Conservation (phyloP, 208 protist species). For the Crithidia acanthocephali region DNA sequence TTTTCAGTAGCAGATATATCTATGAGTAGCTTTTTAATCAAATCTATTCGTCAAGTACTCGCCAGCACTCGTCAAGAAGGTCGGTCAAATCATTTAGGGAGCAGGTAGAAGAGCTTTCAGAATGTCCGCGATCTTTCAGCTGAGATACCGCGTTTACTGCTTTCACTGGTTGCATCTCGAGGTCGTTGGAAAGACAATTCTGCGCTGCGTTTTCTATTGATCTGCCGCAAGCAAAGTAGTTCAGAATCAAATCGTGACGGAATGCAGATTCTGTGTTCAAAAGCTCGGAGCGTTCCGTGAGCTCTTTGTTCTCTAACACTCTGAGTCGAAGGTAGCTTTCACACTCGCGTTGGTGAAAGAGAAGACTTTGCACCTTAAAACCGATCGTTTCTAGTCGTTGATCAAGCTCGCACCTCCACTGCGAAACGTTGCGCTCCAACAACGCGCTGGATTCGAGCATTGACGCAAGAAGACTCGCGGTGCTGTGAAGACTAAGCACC, state of each 20-base stretch:
- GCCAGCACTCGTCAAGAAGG: constrained; percentile 34
- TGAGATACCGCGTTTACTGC: background rate
- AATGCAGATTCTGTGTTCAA: background rate
- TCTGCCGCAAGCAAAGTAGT: no score
- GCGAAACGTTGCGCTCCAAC: background rate
- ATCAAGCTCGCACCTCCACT: background rate
- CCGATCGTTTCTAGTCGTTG: background rate
- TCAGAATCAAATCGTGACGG: background rate
- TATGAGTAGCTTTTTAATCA: background rate
- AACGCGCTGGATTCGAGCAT: background rate
- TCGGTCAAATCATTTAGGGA: constrained; percentile 26
- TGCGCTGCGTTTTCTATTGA: background rate
- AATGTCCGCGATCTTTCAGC: background rate
- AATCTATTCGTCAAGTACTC: constrained; percentile 21
- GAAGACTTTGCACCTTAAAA: background rate
- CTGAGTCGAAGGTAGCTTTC: background rate
- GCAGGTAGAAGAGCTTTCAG: background rate
- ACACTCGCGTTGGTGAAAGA: background rate
- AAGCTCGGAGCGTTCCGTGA: background rate
- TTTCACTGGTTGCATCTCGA: background rate
- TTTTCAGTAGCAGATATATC: background rate
- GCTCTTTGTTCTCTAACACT: constrained; percentile 7
- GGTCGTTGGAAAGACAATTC: background rate
- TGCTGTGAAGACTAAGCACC: background rate
- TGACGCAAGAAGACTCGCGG: background rate